phyloP scores from a whole-genome alignment of 495 filamentous ascomycete species.

The Aspergillus saccharolyticus region DNA sequence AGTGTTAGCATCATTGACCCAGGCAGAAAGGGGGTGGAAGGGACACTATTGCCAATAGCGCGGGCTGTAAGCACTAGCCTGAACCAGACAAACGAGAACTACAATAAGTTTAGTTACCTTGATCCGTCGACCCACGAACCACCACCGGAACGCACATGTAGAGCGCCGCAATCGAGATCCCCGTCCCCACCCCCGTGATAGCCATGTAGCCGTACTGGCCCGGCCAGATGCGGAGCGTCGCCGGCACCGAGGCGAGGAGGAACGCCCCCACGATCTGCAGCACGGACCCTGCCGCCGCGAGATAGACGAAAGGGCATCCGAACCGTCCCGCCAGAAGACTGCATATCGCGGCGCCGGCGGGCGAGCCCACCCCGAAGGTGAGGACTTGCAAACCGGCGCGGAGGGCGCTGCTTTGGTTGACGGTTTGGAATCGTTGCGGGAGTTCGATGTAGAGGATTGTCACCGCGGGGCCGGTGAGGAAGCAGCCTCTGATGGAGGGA shows the following conservation, averaged over 20 bases:
- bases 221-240: constrained; percentile 14
- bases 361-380: constrained; percentile 21
- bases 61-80: not conserved
- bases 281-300: constrained; percentile 32
- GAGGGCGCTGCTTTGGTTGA: constrained; percentile 34
- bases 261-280: constrained; percentile 47
- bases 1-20: no score
- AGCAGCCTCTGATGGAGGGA: constrained; percentile 33
- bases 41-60: no score
- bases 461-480: constrained; percentile 50
- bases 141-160: constrained; percentile 49
- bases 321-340: constrained; percentile 15
- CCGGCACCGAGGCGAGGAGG: constrained; percentile 37
- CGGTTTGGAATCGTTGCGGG: constrained; percentile 53
- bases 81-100: no score
- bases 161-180: constrained; percentile 43
- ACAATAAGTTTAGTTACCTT: no score
- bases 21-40: no score
- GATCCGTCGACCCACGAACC: constrained; percentile 27
- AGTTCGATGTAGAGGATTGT: constrained; percentile 49
- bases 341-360: constrained; percentile 19
- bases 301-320: constrained; percentile 45
- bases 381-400: constrained; percentile 49
- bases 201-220: constrained; percentile 48
- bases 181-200: constrained; percentile 50